phyloP scores from a whole-genome alignment of 2,329 filamentous ascomycete genomes.

The Bipolaris victoriae region DNA sequence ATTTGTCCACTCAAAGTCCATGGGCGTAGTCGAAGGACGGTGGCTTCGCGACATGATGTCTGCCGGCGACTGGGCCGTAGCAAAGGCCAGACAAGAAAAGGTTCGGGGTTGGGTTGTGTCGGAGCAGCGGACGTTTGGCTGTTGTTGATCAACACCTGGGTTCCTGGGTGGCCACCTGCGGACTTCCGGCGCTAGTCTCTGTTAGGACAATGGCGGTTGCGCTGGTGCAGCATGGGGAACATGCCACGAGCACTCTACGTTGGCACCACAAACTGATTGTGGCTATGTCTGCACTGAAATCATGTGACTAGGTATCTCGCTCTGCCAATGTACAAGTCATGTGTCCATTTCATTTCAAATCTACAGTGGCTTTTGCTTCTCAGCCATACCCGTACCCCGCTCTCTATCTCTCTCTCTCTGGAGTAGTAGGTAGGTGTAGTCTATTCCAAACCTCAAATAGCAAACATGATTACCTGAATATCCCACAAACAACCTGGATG shows the following conservation, averaged over 20 bases:
- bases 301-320: no score
- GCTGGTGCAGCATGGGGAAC: not conserved
- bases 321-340: not conserved
- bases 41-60: conserved; percentile 36
- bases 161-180: conserved; percentile 18
- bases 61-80: not conserved
- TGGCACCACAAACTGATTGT: no score
- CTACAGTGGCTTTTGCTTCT: not conserved
- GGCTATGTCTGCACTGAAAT: no score
- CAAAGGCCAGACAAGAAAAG: not conserved
- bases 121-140: conserved; percentile 8
- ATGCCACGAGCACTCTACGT: not conserved
- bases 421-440: not conserved
- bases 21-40: conserved; percentile 54
- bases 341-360: no score
- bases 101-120: conserved; percentile 12
- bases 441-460: no score
- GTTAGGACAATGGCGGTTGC: conserved; percentile 9
- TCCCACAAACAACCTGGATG: not conserved
- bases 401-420: not conserved
- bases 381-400: not conserved
- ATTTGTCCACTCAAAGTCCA: conserved; percentile 63
- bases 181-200: conserved; percentile 24
- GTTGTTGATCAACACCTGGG: conserved; percentile 25
- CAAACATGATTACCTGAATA: no score